Percentiles rank a stretch among this genome's conserved stretches.
These are phyloP conservation scores for Emergomyces africanus DNA, from an alignment of 2,329 filamentous ascomycete species.

Conservation along the genomic window DNA sequence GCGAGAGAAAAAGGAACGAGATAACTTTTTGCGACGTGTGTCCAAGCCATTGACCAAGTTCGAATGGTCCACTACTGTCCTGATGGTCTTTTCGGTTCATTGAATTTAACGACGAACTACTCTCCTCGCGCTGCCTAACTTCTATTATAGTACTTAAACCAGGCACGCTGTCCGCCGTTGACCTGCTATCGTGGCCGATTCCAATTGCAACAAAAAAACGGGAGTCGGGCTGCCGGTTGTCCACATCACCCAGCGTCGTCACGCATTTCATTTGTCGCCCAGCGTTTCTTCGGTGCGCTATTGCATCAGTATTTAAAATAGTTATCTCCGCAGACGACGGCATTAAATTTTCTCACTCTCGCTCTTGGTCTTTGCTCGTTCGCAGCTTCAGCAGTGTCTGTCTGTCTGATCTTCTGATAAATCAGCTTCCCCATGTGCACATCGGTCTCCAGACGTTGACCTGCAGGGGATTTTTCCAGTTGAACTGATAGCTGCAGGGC, in stretches of 20 bases:
- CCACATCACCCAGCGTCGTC: neutral
- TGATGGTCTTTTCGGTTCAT: neutral
- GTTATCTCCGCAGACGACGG: neutral
- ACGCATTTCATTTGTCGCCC: neutral
- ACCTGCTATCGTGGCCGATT: slow-evolving; percentile 3
- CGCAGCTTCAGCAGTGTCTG: neutral
- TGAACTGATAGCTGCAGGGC: slow-evolving; percentile 1
- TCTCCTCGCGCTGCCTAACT: neutral
- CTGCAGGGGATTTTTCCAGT: neutral
- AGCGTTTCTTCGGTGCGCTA: neutral
- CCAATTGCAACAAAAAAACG: neutral
- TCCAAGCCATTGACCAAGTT: neutral
- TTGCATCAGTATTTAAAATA: neutral
- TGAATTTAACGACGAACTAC: neutral
- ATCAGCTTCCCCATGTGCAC: neutral
- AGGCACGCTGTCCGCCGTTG: neutral
- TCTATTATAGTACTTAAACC: neutral
- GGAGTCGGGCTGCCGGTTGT: neutral
- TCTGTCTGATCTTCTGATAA: no score
- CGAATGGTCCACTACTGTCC: neutral
- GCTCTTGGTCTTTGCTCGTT: neutral
- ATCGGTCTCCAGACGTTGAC: neutral
- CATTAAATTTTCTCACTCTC: neutral
- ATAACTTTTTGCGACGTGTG: neutral
- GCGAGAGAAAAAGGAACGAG: neutral